These are phyloP conservation scores for Thuja plicata DNA, from an alignment of 83 land plant genomes.

Conservation along the genomic window DNA sequence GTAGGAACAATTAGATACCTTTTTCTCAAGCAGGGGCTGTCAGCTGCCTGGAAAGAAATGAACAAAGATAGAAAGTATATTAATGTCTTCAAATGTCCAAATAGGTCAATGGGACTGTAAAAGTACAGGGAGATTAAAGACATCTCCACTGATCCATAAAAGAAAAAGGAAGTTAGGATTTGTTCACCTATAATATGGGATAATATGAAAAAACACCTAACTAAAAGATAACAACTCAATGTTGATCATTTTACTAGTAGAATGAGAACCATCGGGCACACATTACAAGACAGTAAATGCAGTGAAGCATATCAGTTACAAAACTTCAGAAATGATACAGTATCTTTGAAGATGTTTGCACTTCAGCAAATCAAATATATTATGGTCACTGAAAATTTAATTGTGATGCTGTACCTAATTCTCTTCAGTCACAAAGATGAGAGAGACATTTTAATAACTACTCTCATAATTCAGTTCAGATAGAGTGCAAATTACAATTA, in stretches of 20 bases:
- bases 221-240: not conserved
- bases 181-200: not conserved
- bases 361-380: not conserved
- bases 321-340: not conserved
- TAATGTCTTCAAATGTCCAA: not conserved
- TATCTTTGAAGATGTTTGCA: not conserved
- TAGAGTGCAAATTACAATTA: not conserved
- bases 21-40: not conserved
- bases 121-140: not conserved
- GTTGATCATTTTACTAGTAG: not conserved
- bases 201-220: not conserved
- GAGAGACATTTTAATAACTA: not conserved
- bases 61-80: not conserved
- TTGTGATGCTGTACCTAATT: not conserved
- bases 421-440: not conserved
- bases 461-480: not conserved
- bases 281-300: not conserved
- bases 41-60: not conserved
- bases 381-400: not conserved
- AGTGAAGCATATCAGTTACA: not conserved
- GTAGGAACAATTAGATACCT: not conserved
- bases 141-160: not conserved
- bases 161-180: not conserved
- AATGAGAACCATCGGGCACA: constrained; percentile 3
- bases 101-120: not conserved